Percentiles rank a stretch among this genome's conserved stretches.
Evolutionary conservation across 345 rosid genomes (phyloP).

Genomic region (Cardiospermum halicacabum): DNA sequence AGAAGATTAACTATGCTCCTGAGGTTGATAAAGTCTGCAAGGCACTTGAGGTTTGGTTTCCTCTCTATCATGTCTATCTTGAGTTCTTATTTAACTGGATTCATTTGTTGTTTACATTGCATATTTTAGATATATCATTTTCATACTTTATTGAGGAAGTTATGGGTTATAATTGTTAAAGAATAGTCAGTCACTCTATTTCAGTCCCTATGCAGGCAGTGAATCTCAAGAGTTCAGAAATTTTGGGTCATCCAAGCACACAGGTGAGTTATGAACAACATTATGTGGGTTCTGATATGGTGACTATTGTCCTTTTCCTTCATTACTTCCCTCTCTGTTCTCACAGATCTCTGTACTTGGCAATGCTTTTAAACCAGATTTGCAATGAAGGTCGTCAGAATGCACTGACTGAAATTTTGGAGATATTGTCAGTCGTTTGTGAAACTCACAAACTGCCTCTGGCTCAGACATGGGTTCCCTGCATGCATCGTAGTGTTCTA

Average conservation of each 20-base stretch:
- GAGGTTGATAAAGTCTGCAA: conserved; percentile 98
- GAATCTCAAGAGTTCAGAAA: conserved; percentile 79
- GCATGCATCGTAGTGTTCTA: conserved; percentile 81
- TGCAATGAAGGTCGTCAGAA: conserved; percentile 85
- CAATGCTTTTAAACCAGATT: conserved; percentile 60
- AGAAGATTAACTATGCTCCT: conserved; percentile 77
- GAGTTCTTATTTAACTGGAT: conserved; percentile 3
- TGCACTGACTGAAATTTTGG: conserved; percentile 85
- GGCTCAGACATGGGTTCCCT: conserved; percentile 99
- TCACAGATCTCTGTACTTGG: conserved; percentile 36
- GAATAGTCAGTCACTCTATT: conserved; percentile 31
- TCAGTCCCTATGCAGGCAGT: conserved; percentile 72
- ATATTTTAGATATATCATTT: background rate
- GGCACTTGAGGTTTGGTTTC: conserved; percentile 87
- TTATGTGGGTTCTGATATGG: conserved; percentile 19
- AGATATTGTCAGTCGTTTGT: conserved; percentile 77
- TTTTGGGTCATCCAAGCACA: conserved; percentile 59
- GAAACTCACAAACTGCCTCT: conserved; percentile 83
- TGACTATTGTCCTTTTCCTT: conserved; percentile 23
- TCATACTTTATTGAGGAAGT: background rate
- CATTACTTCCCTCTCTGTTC: conserved; percentile 31
- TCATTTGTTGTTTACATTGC: background rate
- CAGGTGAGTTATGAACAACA: conserved; percentile 57
- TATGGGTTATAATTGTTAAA: conserved; percentile 6
- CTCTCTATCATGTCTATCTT: conserved; percentile 2